Evolutionary conservation across 495 filamentous ascomycete genomes (phyloP).

Genomic region (Neurospora sp.): DNA sequence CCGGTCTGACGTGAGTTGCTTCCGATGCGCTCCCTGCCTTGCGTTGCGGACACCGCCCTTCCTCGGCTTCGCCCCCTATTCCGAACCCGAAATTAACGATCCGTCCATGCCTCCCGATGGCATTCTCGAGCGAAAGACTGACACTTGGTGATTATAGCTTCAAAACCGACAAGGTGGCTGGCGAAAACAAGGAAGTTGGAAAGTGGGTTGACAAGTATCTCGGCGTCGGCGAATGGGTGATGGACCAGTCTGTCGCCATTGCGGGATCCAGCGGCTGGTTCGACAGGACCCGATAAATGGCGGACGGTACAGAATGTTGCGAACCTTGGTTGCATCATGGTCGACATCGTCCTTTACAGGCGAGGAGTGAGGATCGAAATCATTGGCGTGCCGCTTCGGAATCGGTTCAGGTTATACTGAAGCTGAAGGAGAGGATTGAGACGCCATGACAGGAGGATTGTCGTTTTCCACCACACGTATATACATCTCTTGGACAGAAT

Average conservation of each 20-base stretch:
- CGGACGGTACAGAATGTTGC: not conserved
- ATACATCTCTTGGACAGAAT: not conserved
- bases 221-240: slow-evolving; percentile 90
- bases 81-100: slow-evolving; percentile 21
- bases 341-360: not conserved
- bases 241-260: slow-evolving; percentile 92
- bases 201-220: slow-evolving; percentile 94
- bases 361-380: not conserved
- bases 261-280: slow-evolving; percentile 83
- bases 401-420: not conserved
- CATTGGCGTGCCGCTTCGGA: not conserved
- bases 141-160: slow-evolving; percentile 45
- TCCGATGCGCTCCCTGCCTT: not conserved
- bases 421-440: not conserved
- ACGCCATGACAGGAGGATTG: not conserved
- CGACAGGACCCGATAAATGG: slow-evolving; percentile 66
- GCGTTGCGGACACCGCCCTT: not conserved
- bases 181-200: slow-evolving; percentile 73
- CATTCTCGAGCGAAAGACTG: not conserved
- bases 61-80: not conserved
- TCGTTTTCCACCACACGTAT: not conserved
- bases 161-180: slow-evolving; percentile 69
- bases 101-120: slow-evolving; percentile 37
- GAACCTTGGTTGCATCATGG: not conserved
- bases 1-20: slow-evolving; percentile 84